Base-by-base conservation (phyloP, 1,284 basidiomycete genomes). In the Ganoderma resinaceum region DNA sequence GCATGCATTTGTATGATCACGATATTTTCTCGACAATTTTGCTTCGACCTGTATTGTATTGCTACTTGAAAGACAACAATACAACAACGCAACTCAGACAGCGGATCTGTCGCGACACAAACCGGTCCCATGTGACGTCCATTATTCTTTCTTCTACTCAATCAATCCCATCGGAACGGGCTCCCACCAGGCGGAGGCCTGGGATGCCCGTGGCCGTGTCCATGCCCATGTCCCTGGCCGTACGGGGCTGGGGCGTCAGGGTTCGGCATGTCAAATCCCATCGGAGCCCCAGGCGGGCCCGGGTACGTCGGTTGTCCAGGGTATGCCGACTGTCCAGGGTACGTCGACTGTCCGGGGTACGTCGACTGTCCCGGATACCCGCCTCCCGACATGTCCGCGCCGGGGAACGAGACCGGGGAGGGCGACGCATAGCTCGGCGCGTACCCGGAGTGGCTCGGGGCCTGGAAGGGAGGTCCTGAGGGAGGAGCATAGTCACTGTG, bases 131-230 rank as follows among this genome's bases (percentile, higher is more conserved):
- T 43, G 42, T 20, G 18, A 20, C 18, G 42, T 20, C 8, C 43
- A 26, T 26, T 12, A 12, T 20, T 8, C 20, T 52, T 37, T 1
- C 23, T 7, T 63, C 35, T 37, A 20, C 12, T 20, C 31, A 16
- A 3, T 35, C 52, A 57, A 35, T 49, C 73, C 68, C 72, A 75
- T 18, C 76, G 73, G 31, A 75, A 76, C n/a, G 76, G 73, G 14
- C 73, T 72, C 1, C 37, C 37, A 38, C 61, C 65, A 26, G 64
- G 65, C 1, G 72, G 68, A 14, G 67, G 68, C 35, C 16, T 62
- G 66, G 29, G 67, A 66, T 60, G 61, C 5, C 62, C 62, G 46
- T 63, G 67, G 4, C 38, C 65, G 53, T 64, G 66, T 2, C 58
- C 43, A 40, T 63, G 62, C 26, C 62, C 66, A 26, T 69, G 64